Base-by-base conservation (phyloP, 1,284 basidiomycete genomes). In the Tremellales sp. region DNA sequence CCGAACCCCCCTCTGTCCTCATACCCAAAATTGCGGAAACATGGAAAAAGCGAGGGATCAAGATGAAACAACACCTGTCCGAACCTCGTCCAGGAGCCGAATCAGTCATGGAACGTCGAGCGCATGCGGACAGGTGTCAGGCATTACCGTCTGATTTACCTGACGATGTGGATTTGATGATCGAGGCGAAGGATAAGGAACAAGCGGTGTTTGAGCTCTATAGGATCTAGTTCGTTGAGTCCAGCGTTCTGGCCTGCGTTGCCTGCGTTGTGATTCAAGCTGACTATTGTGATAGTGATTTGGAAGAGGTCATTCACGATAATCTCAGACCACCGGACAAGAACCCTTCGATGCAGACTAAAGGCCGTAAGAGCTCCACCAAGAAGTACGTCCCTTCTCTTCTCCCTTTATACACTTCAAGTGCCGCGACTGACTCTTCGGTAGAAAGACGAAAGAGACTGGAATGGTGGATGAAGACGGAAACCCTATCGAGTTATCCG, bases 191-290 rank as follows among this genome's bases (percentile, higher is more conserved):
- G 40, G 62, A 61, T 45, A 68, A 63, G 22, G 91, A 94, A 72
- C 91, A 94, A 68, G 90, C 89, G 6, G 90, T 96, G 6, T 80
- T 96, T 48, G 83, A 93, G 57, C 68, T 94, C 35, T 84, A 88
- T 65, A 75, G 89, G 54, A 83, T 88, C 40, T 93, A 94, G 64
- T 66, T 44, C 54, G 64, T 61, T 13, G n/a, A n/a, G 10, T 6
- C 22, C 25, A n/a, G n/a, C n/a, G n/a, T n/a, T n/a, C n/a, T 13
- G 40, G 29, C 33, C 21, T 26, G 11, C 3, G 8, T 23, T 24
- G 26, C 3, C 21, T 10, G 13, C 2, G n/a, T 27, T 2, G 47
- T 17, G 23, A 26, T 49, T 29, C 21, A 13, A 2, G 24, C 21
- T 46, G 41, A 46, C 23, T 31, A 7, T 27, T 39, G 11, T 42